Base-by-base conservation (phyloP, 1,284 basidiomycete species). In the Cutaneotrichosporon cutaneum region DNA sequence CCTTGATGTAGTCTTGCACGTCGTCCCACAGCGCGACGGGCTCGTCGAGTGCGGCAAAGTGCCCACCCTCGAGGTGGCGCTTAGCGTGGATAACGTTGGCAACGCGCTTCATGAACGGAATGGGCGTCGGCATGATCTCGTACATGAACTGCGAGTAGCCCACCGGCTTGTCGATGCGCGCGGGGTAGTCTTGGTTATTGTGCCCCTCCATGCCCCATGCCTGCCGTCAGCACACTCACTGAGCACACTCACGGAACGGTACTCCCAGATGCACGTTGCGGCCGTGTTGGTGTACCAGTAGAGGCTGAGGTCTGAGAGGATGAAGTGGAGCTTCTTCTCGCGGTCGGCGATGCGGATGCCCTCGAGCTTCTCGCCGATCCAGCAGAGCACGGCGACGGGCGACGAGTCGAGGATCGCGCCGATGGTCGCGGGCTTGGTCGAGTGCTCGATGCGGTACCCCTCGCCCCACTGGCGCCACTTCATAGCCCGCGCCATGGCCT, bases 41-140 rank as follows among this genome's bases (percentile, higher is more conserved):
- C 56, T 75, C 71, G 67, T 83, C 82, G 33, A 82, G 68, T 1
- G 81, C 81, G 3, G 81, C 72, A 57, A 81, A 77, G 61, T 82
- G 81, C 0, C 78, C 80, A 11, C 78, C 79, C 66, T 73, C 62
- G 0, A 65, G 63, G 59, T 82, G 78, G 48, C 69, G 70, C 30
- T 71, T 71, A 47, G 73, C 78, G 68, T 73, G 70, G 13, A 68
- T 68, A 32, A 81, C 22, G 55, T 81, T 77, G 8, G 68, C 73
- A n/a, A 71, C 76, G 24, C 63, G 63, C 56, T 70, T 68, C 1
- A 77, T 74, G 71, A 78, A 80, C 0, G 61, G 60, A n/a, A 71
- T 64, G 3, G 81, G 80, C 1, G 71, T 70, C 14, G 77, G 74
- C 22, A 70, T 68, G 60, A 82, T 74, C 68, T 82, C 81, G 35